Evolutionary conservation across 495 filamentous ascomycete genomes (phyloP).

Genomic region (Xylaria scruposa): DNA sequence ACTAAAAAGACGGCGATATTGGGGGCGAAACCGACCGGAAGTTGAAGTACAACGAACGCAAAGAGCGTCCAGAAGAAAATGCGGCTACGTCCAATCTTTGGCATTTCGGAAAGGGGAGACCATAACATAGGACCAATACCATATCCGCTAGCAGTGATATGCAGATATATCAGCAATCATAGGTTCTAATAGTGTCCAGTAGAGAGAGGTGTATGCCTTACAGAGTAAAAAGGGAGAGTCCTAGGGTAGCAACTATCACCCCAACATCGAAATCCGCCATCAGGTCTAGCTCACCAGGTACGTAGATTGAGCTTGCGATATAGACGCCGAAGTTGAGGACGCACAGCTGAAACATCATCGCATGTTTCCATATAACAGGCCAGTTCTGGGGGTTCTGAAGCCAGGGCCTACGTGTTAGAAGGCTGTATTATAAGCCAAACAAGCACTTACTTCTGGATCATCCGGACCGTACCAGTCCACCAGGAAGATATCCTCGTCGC

Average conservation of each 20-base stretch:
- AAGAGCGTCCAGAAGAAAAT: slow-evolving; percentile 42
- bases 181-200: not conserved
- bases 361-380: slow-evolving; percentile 27
- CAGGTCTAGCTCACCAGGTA: slow-evolving; percentile 45
- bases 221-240: slow-evolving; percentile 57
- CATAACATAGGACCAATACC: slow-evolving; percentile 43
- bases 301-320: slow-evolving; percentile 51
- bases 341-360: slow-evolving; percentile 33
- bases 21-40: slow-evolving; percentile 34
- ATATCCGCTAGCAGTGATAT: slow-evolving; percentile 31
- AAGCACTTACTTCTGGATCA: slow-evolving; percentile 34
- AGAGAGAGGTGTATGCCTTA: slow-evolving; percentile 29
- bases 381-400: slow-evolving; percentile 40
- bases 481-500: slow-evolving; percentile 8
- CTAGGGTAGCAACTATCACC: slow-evolving; percentile 51
- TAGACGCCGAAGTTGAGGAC: slow-evolving; percentile 39
- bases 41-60: slow-evolving; percentile 37
- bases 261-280: slow-evolving; percentile 50
- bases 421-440: not conserved
- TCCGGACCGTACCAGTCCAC: slow-evolving; percentile 37
- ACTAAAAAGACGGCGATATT: slow-evolving; percentile 39
- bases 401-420: not conserved
- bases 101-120: slow-evolving; percentile 43
- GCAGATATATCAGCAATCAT: slow-evolving; percentile 1
- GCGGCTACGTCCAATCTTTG: slow-evolving; percentile 33